Evolutionary conservation across 306 rosid genomes (phyloP), one percentile per base, ranked within the genome.

Genomic region (Malus sylvestris): DNA sequence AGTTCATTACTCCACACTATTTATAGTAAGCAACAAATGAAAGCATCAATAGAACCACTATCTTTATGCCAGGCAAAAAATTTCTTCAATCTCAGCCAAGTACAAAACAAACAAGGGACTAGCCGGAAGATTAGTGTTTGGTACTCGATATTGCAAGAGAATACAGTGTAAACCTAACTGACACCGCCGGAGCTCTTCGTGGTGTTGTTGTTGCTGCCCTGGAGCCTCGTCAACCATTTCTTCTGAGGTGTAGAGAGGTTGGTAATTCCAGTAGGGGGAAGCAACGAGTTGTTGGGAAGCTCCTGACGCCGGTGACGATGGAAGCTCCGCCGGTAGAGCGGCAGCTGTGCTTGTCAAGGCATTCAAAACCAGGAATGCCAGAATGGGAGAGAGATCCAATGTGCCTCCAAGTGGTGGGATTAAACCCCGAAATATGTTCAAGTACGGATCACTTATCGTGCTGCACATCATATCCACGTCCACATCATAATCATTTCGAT

Each of bases 251-350:
- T 52, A 15, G 96, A 82, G 73, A 78, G 82, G 69, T 81, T 58
- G 29, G 80, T 35, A 45, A 77, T 42, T 10, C 71, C 80, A 13
- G 75, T 32, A 45, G 69, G 75, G 75, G 68, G 90, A 68, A 30
- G 81, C 72, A 70, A 71, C n/a, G 49, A 74, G 79, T 72, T 75
- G 80, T 72, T 80, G 82, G 27, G 87, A 25, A 51, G 55, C 20
- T 51, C 6, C 55, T 16, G 55, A 15, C 20, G 20, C 0, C 3
- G 20, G 3, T 12, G 66, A 72, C 4, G 53, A 73, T 11, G 98
- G 97, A 78, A 92, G 97, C 84, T 95, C 99, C 2, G 99, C 99
- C 62, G 97, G 97, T 70, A 95, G 90, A n/a, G 99, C 99, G 33
- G 99, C 74, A 57, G 99, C 97, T 35, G 96, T 84, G 89, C 97